phyloP scores from a whole-genome alignment of 192 early-diverging fungal species.

The Backusella tarrabulga region DNA sequence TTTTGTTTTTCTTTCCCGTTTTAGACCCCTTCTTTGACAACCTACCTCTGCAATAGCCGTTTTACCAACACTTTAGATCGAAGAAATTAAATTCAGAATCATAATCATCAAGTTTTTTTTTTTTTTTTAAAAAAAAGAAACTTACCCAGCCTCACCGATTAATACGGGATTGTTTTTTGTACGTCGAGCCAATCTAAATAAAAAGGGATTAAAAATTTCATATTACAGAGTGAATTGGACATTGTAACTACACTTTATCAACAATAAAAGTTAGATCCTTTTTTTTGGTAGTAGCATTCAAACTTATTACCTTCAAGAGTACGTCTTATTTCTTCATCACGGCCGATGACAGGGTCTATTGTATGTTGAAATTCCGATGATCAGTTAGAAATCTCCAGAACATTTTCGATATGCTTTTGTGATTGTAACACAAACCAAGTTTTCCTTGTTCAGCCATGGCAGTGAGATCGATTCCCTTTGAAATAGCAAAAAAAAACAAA shows the following conservation, averaged over 20 bases:
- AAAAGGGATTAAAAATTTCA: not conserved
- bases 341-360: constrained; percentile 74
- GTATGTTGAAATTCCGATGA: not conserved
- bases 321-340: constrained; percentile 75
- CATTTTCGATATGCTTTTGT: not conserved
- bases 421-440: constrained; percentile 37
- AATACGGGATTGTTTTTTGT: constrained; percentile 80
- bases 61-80: constrained; percentile 56
- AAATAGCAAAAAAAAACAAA: not conserved
- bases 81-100: not conserved
- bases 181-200: constrained; percentile 54
- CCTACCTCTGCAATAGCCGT: constrained; percentile 72
- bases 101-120: no score
- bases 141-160: constrained; percentile 74
- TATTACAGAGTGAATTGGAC: not conserved
- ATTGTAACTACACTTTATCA: not conserved
- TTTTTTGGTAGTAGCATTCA: not conserved
- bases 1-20: not conserved
- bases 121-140: no score
- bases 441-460: constrained; percentile 73
- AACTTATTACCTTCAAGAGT: constrained; percentile 64
- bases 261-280: not conserved
- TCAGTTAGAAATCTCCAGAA: not conserved
- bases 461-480: constrained; percentile 71
- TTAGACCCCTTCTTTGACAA: not conserved